These are phyloP conservation scores for Fusarium equiseti DNA, from an alignment of 2,329 filamentous ascomycete genomes.

Conservation along the genomic window DNA sequence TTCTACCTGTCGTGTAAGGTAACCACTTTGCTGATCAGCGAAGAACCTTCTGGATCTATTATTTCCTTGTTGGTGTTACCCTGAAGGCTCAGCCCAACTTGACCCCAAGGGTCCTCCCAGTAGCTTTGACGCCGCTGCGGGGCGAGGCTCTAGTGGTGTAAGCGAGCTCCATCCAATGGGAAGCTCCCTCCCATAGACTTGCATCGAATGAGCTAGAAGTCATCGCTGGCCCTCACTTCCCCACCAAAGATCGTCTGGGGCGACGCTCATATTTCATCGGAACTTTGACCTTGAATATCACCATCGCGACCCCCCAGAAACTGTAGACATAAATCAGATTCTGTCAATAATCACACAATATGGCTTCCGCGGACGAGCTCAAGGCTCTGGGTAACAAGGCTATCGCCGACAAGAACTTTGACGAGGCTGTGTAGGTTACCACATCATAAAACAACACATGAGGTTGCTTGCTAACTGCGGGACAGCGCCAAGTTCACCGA, in stretches of 20 bases:
- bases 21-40: background rate
- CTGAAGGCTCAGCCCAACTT: slow-evolving; percentile 20
- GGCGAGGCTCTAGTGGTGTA: slow-evolving; percentile 18
- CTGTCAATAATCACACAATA: slow-evolving; percentile 46
- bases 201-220: slow-evolving; percentile 61
- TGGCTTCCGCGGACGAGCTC: slow-evolving; percentile 79
- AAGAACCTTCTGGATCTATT: slow-evolving; percentile 33
- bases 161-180: slow-evolving; percentile 49
- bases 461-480: slow-evolving; percentile 34
- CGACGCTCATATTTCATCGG: slow-evolving; percentile 40
- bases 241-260: slow-evolving; percentile 47
- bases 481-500: slow-evolving; percentile 90
- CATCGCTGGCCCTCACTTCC: slow-evolving; percentile 49
- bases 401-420: slow-evolving; percentile 96
- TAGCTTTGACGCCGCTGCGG: slow-evolving; percentile 35
- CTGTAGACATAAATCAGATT: slow-evolving; percentile 20
- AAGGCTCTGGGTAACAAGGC: slow-evolving; percentile 99
- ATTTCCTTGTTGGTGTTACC: slow-evolving; percentile 32
- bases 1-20: background rate
- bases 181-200: slow-evolving; percentile 42
- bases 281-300: slow-evolving; percentile 38
- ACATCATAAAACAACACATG: background rate
- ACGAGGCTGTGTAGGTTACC: slow-evolving; percentile 86
- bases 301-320: slow-evolving; percentile 19
- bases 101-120: slow-evolving; percentile 24